These are phyloP conservation scores for Fusarium sp. DNA, from an alignment of 2,329 filamentous ascomycete genomes.

Conservation along the genomic window DNA sequence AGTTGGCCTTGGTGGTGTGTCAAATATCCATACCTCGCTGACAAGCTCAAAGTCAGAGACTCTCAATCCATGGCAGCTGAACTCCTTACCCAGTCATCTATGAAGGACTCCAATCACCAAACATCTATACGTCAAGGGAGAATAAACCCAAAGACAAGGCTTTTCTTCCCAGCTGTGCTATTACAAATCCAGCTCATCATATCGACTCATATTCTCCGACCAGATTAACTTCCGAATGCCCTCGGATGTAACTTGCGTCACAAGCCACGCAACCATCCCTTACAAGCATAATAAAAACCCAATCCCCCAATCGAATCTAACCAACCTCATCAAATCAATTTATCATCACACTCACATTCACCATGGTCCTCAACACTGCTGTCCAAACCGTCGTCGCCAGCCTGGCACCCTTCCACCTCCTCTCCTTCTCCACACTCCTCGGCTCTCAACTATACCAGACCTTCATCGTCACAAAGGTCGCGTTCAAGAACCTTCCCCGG, in stretches of 20 bases:
- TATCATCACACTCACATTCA: not conserved
- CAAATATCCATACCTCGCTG: not conserved
- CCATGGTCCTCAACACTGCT: slow-evolving; percentile 25
- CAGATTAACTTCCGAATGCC: slow-evolving; percentile 34
- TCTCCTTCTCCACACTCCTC: slow-evolving; percentile 53
- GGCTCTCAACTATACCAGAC: slow-evolving; percentile 54
- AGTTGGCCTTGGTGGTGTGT: not conserved
- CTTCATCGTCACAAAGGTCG: slow-evolving; percentile 52
- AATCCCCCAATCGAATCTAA: not conserved
- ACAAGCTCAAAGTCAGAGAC: not conserved
- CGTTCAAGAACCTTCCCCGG: slow-evolving; percentile 46
- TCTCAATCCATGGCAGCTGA: not conserved
- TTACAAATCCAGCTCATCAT: not conserved
- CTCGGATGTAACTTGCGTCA: slow-evolving; percentile 35
- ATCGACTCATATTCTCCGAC: not conserved
- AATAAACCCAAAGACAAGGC: no score
- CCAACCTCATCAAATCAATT: not conserved
- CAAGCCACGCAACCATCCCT: not conserved
- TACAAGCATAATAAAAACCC: slow-evolving; percentile 10
- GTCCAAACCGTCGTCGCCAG: slow-evolving; percentile 23
- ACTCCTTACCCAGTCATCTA: not conserved
- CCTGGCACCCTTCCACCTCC: slow-evolving; percentile 50
- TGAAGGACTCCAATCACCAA: not conserved
- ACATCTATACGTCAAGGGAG: not conserved
- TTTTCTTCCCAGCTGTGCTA: fast-evolving